Percentiles rank a stretch among this genome's conserved stretches.
Evolutionary conservation across 202 grass and related monocot genomes (phyloP).

Genomic region (Setaria viridis): DNA sequence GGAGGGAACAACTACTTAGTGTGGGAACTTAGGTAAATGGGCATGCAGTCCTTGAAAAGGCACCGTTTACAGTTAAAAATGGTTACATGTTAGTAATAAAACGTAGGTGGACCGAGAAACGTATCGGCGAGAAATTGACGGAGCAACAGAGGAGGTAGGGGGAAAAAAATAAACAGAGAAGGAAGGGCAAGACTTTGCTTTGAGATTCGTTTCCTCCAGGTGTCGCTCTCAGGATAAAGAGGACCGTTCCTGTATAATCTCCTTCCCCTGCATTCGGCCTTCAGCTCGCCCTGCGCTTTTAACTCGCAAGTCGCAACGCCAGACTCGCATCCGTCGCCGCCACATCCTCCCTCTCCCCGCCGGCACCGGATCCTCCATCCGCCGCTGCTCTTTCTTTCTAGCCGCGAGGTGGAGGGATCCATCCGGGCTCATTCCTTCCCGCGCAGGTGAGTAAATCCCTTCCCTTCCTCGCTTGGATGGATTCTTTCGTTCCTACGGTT

Average conservation of each 20-base stretch:
- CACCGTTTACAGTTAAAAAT: too few species aligned
- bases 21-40: too few species aligned
- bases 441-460: constrained; percentile 4
- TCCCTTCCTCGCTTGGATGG: background rate
- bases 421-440: background rate
- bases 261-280: too few species aligned
- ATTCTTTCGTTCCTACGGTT: background rate
- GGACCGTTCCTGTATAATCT: too few species aligned
- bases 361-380: background rate
- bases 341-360: background rate
- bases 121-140: too few species aligned
- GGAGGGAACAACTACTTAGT: too few species aligned
- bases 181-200: background rate
- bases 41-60: too few species aligned
- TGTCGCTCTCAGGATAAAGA: background rate
- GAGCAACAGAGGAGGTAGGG: too few species aligned
- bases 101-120: too few species aligned
- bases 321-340: background rate
- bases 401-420: background rate
- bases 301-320: background rate
- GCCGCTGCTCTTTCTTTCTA: background rate
- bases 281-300: background rate
- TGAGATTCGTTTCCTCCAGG: background rate
- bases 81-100: too few species aligned
- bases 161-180: too few species aligned